These are phyloP conservation scores for Pochonia chlamydosporia DNA, from an alignment of 2,329 filamentous ascomycete species.

Conservation along the genomic window DNA sequence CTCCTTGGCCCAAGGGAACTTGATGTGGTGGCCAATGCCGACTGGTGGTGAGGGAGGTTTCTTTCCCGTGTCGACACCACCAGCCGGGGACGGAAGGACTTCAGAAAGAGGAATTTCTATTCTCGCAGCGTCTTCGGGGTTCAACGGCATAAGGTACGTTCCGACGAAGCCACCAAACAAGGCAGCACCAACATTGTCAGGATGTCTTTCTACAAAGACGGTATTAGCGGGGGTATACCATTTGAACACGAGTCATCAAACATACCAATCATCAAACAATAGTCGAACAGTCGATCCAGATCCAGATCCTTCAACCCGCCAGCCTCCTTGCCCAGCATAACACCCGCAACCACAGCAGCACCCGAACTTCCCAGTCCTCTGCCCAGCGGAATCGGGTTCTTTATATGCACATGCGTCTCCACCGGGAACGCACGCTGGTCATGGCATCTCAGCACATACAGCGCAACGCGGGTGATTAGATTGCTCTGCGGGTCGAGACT, in stretches of 20 bases:
- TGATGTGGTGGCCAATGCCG: constrained; percentile 93
- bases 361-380: constrained; percentile 92
- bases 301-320: constrained; percentile 69
- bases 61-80: constrained; percentile 83
- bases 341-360: constrained; percentile 90
- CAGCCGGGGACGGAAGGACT: constrained; percentile 83
- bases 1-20: constrained; percentile 87
- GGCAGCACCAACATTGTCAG: constrained; percentile 91
- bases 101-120: constrained; percentile 93
- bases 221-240: not conserved
- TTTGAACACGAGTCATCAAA: constrained; percentile 3
- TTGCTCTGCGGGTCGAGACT: constrained; percentile 80
- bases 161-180: constrained; percentile 96
- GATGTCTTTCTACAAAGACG: constrained; percentile 62
- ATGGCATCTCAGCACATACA: constrained; percentile 93
- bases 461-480: constrained; percentile 86
- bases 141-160: constrained; percentile 89
- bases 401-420: constrained; percentile 88
- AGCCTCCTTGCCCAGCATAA: constrained; percentile 86
- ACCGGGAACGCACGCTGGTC: constrained; percentile 76
- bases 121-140: constrained; percentile 80
- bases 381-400: constrained; percentile 90
- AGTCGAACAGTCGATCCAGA: constrained; percentile 84
- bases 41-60: constrained; percentile 82
- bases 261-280: constrained; percentile 89